Evolutionary conservation across 306 rosid genomes (phyloP), one percentile per base, ranked within the genome.

Genomic region (Datisca glomerata): DNA sequence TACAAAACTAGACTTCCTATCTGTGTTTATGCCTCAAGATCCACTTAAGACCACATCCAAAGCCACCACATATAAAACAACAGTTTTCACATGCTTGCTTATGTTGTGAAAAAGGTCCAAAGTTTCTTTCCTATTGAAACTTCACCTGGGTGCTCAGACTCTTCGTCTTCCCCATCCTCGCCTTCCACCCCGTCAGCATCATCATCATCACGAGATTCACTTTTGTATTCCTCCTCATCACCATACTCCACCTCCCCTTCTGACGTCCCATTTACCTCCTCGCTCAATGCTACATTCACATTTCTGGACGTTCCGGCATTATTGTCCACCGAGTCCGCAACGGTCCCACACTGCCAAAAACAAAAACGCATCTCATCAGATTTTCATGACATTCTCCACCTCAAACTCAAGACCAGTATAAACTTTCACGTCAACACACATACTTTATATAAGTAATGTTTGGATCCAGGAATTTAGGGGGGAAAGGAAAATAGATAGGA

Each of bases 81-180:
- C 40, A 47, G 56, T 43, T 50, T n/a, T n/a, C n/a, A n/a, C n/a
- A 9, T 9, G 29, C 39, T 21, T 50, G 38, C 31, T 61, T 63
- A 89, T 49, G 97, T 83, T 33, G 95, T 89, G 10, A 89, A 18
- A 49, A 89, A 89, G 22, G 60, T 80, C 97, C 93, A 89, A 1
- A 83, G 74, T 69, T 79, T 89, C 75, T 89, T 83, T 41, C 93
- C 75, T 20, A 89, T 67, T 14, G 97, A 83, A 58, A 63, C 82
- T 78, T 83, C 79, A 18, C 89, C 97, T 1, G 93, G 93, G 18
- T 68, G 86, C 39, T 13, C 71, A 23, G 57, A 49, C 28, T 70
- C 79, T 41, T 67, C 87, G 0, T 59, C 79, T 0, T 77, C 78
- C 0, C 70, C 78, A 8, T 58, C 89, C 2, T 67, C 67, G 0